Evolutionary conservation across 2,329 filamentous ascomycete genomes (phyloP), one percentile per base, ranked within the genome.

Genomic region (Alternaria dauci): DNA sequence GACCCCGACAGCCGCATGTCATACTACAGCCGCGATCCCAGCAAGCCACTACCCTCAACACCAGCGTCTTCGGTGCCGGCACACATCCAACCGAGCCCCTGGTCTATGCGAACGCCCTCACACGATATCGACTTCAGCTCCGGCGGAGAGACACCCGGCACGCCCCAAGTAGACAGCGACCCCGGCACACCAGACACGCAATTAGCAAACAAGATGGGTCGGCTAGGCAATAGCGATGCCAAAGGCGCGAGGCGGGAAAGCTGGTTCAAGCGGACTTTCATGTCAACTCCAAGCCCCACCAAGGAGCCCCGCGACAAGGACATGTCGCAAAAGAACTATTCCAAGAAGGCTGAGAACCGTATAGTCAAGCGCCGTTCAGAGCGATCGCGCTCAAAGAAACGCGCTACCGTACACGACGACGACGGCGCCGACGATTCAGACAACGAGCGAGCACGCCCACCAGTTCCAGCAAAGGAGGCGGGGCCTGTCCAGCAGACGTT

Each of bases 1-100:
- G 80, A 83, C 55, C 83, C 84, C 30, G 80, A 83, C 65, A 81
- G 79, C 36, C 81, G 86, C 63, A 77, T 81, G 20, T 83, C 80
- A 75, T 80, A 82, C 59, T 87, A 86, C 75, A 66, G 71, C 8
- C 71, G 77, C 44, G 67, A 71, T 39, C 57, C 51, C 61, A 58
- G 42, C 43, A 82, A 80, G 68, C 76, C 80, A 16, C 72, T 81
- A 9, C 80, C 81, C 23, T 55, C 46, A 9, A 62, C 59, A 38
- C 59, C 59, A 20, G 59, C 59, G 7, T 59, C 56, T 9, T 71
- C 76, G 11, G 63, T 74, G 7, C 70, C 68, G 7, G 44, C 72
- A 18, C 72, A 73, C 58, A 63, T 76, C 3, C 69, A 73, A 30
- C 42, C 54, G 46, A 78, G 78, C 59, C 64, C 75, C 3, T 77